Evolutionary conservation across 495 filamentous ascomycete genomes (phyloP), one percentile per base, ranked within the genome.

Genomic region (Penicillium cosmopolitanum): DNA sequence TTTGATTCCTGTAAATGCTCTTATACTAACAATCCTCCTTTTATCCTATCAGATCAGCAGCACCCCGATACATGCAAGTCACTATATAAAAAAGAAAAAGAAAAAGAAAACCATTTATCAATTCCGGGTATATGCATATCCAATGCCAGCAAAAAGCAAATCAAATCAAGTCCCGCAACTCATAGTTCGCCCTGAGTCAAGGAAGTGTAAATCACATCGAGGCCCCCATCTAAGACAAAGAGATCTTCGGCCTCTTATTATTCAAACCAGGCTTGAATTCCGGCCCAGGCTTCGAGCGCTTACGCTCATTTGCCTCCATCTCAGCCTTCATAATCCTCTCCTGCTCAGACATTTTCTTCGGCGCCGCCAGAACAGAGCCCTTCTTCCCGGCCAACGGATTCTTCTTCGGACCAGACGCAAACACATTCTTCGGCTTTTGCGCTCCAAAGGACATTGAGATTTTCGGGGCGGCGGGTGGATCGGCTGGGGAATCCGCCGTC

Each of bases 241-340:
- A 40, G 18, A 58, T 44, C 61, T 69, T 75, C 15, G 73, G 69
- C 23, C 76, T 70, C 58, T 79, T 79, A 53, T 72, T 69, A 8
- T 67, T 68, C 19, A 73, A 69, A 2, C 67, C 73, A 25, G 69
- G 68, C 9, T 67, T 68, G 18, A 73, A 69, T 2, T 66, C 73
- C 31, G 69, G 68, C 9, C 64, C 63, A 11, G 69, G 72, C 46
- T 69, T 67, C 40, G 70, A 64, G 10, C 87, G 80, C 70, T 93
- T 94, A 36, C 82, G 78, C 64, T 94, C 88, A 67, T 90, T 81
- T 64, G 74, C 71, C 65, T 93, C 77, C 75, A 81, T 79, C 61
- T 94, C 92, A 60, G 90, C 88, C 70, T 87, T 90, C 92, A 96
- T 96, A 58, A 95, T 95, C 56, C 92, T 80, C 61, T 96, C 92